Conservation (phyloP, 228 moss, liverwort and hornwort genomes). For the Sphagnum magellanicum region DNA sequence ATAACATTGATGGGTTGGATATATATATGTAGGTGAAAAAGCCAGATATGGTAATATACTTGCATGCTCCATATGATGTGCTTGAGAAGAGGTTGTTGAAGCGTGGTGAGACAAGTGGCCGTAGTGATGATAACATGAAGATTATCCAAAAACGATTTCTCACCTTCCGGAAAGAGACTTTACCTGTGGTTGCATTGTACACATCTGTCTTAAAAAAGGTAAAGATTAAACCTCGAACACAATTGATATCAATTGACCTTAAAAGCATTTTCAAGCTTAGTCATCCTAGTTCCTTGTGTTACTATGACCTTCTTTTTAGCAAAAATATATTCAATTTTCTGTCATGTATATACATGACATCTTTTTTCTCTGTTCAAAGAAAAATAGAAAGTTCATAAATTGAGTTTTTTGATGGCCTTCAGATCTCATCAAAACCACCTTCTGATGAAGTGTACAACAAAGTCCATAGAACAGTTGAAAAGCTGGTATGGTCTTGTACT, state of each 20-base stretch:
- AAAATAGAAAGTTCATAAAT: neutral
- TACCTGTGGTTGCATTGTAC: slow-evolving; percentile 64
- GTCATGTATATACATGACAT: neutral
- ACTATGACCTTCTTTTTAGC: neutral
- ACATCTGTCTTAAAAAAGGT: slow-evolving; percentile 5
- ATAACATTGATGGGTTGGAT: no score
- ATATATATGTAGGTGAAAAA: slow-evolving; percentile 39
- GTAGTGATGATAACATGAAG: slow-evolving; percentile 63
- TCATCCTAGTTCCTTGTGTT: neutral
- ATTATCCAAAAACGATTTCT: slow-evolving; percentile 78
- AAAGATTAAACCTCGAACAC: neutral
- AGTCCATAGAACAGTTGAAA: slow-evolving; percentile 28
- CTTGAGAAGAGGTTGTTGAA: slow-evolving; percentile 71
- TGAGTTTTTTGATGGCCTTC: neutral
- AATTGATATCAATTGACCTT: neutral
- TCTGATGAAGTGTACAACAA: slow-evolving; percentile 71
- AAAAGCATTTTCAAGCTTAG: neutral
- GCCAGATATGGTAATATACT: slow-evolving; percentile 62
- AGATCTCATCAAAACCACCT: slow-evolving; percentile 76
- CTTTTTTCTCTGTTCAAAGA: neutral
- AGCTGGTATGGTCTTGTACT: slow-evolving; percentile 1
- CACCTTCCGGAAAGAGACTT: slow-evolving; percentile 62
- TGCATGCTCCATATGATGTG: slow-evolving; percentile 65
- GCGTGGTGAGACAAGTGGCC: slow-evolving; percentile 76
- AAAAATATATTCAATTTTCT: neutral